Evolutionary conservation across 108 stramenopile species (phyloP), one percentile per base, ranked within the genome.

Genomic region (Pseudonitzschia multistriata): DNA sequence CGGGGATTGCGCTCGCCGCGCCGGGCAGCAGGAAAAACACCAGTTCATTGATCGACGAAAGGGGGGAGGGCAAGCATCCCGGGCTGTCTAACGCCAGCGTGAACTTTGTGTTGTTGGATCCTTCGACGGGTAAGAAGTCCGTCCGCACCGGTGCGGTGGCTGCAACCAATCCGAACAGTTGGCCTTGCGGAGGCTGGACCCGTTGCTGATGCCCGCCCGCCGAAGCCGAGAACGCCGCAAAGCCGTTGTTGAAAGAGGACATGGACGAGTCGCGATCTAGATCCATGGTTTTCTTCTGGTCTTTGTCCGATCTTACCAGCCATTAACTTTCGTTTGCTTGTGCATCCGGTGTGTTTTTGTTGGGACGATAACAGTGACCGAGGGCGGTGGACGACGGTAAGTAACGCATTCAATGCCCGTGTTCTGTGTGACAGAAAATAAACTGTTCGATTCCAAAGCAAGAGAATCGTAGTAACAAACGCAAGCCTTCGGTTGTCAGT

Each of bases 131-230:
- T 19, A 48, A 45, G 71, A 93, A 90, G 59, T 93, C 88, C 11
- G 85, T 85, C n/a, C 87, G 83, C 33, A 93, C 85, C 3, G 83
- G 76, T 15, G 79, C 72, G 13, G 89, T 88, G 28, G 89, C 82
- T 29, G 88, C 79, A 29, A 93, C 52, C 11, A 90, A 42, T 11
- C 92, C 92, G 59, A 90, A 79, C 19, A 82, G 17, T 17, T 52
- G 64, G 3, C 35, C 27, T 15, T n/a, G 50, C 49, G 21, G 40
- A 21, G 54, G 45, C 10, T 22, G 39, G 52, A 35, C 35, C 57
- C 35, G 50, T 19, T 52, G 50, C 24, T 52, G 50, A 2, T 52
- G 50, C 22, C 10, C 24, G 8, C 2, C 50, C 4, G 50, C 50
- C 8, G 25, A n/a, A 7, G 7, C 25, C 50, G 50, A 52, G 19